Base-by-base conservation (phyloP, 2,329 filamentous ascomycete species). In the Ophiobolus disseminans region DNA sequence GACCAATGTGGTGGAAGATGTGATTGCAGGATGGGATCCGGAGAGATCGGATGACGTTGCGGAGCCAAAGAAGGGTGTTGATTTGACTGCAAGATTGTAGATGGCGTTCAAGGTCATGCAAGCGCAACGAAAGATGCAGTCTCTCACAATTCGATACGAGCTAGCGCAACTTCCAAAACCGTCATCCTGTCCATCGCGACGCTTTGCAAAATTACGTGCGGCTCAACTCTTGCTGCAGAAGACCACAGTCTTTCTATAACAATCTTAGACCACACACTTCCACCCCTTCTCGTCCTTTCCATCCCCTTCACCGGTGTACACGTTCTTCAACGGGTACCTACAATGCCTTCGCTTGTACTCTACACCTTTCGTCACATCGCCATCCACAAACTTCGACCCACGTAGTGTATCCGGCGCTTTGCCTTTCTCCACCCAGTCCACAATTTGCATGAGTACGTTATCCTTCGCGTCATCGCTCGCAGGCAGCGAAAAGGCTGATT, bases 381-480 rank as follows among this genome's bases (percentile, higher is more conserved):
- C 56, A 26, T 58, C 42, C 13, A 54, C 40, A 41, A 47, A 56
- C 50, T 52, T 58, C 10, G 53, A 51, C 13, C 62, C 59, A 1
- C 45, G 39, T 5, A 65, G 31, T 10, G 58, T 58, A n/a, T 58
- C 57, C 5, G 62, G 59, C n/a, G 47, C 50, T 4, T 39, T 35
- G 4, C 50, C 56, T 7, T 54, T 35, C 41, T 63, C 62, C 2
- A 65, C 57, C 62, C 62, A 65, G 2, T 52, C 40, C 5, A 60
- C 55, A 19, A 65, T 25, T 8, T 30, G 37, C 7, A 17, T 38
- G n/a, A 65, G 36, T 0, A 78, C 68, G 14, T 79, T 80, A 2
- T 70, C 55, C 8, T 72, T 54, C 2, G 52, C 40, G 16, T 48
- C 34, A 37, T 20, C 5, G 17, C 17, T 9, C 6, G 34, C 34